phyloP scores from a whole-genome alignment of 176 grass and related monocot genomes.

The Lolium perenne region DNA sequence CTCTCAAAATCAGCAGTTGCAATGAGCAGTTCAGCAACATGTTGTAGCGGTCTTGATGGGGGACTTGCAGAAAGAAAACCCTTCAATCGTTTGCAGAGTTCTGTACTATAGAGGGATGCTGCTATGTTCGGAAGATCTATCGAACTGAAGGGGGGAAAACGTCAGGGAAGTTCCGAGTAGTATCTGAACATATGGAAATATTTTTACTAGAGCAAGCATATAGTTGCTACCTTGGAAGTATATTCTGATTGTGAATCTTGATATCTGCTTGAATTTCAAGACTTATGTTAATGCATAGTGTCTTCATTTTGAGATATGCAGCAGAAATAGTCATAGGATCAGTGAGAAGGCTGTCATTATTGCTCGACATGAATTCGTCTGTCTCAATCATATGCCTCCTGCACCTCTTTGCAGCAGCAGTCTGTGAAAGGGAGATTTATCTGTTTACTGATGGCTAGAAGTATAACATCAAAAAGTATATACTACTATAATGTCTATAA shows the following conservation, averaged over 20 bases:
- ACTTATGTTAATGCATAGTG: constrained; percentile 80
- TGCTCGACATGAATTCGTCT: constrained; percentile 89
- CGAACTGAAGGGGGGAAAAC: constrained; percentile 56
- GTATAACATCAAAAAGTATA: background rate
- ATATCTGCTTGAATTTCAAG: constrained; percentile 95
- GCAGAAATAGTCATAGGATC: constrained; percentile 81
- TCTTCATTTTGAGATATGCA: constrained; percentile 97
- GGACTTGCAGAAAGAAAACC: constrained; percentile 88
- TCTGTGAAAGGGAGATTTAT: constrained; percentile 56
- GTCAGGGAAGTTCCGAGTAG: constrained; percentile 19
- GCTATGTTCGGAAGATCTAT: constrained; percentile 97
- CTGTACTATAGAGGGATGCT: constrained; percentile 84
- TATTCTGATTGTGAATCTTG: constrained; percentile 92
- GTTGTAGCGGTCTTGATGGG: constrained; percentile 73
- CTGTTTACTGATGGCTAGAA: constrained; percentile 20
- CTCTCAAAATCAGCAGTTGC: constrained; percentile 90
- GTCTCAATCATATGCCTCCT: constrained; percentile 96
- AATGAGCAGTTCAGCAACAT: constrained; percentile 88
- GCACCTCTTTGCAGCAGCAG: constrained; percentile 79
- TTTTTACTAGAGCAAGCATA: constrained; percentile 23
- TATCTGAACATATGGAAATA: constrained; percentile 20
- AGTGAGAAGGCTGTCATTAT: constrained; percentile 74
- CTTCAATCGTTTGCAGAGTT: constrained; percentile 82
- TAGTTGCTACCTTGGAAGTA: constrained; percentile 82
- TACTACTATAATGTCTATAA: background rate